phyloP scores from a whole-genome alignment of 129 eudicot genomes.

The Helianthus tuberosus region DNA sequence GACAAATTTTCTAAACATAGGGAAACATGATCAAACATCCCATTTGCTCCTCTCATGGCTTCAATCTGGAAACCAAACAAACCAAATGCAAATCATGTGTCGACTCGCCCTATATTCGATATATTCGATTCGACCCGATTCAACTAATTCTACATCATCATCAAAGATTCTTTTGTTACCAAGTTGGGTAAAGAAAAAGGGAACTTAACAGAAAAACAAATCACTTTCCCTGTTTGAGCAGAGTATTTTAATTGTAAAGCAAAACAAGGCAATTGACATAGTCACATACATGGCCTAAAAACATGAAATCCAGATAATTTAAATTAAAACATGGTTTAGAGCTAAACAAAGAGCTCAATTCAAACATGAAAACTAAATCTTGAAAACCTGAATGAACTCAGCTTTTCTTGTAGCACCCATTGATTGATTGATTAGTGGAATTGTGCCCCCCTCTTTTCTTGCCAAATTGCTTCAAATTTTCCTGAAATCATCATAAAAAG shows the following conservation, averaged over 20 bases:
- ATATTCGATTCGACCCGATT: constrained; percentile 10
- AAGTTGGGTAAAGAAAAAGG: constrained; percentile 25
- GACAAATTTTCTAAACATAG: constrained; percentile 48
- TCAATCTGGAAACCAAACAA: constrained; percentile 22
- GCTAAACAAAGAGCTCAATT: constrained; percentile 39
- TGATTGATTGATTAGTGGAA: background rate
- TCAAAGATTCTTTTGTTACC: constrained; percentile 32
- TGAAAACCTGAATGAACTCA: constrained; percentile 34
- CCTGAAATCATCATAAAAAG: constrained; percentile 19
- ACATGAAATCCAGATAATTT: constrained; percentile 34
- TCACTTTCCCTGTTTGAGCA: constrained; percentile 34
- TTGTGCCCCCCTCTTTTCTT: constrained; percentile 15
- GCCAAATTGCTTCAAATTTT: constrained; percentile 15
- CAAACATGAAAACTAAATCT: constrained; percentile 35
- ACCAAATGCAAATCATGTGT: constrained; percentile 18
- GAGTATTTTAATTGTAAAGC: constrained; percentile 21
- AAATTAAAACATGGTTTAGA: constrained; percentile 34
- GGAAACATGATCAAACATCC: constrained; percentile 29
- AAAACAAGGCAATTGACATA: constrained; percentile 22
- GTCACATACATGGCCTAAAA: constrained; percentile 31
- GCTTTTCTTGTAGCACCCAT: constrained; percentile 22
- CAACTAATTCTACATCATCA: constrained; percentile 13
- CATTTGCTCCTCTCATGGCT: constrained; percentile 33
- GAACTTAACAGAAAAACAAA: constrained; percentile 21
- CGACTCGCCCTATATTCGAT: constrained; percentile 22